Percentiles rank a stretch among this genome's conserved stretches.
Evolutionary conservation across 2,329 filamentous ascomycete species (phyloP).

Genomic region (Pyrenochaeta sp.): DNA sequence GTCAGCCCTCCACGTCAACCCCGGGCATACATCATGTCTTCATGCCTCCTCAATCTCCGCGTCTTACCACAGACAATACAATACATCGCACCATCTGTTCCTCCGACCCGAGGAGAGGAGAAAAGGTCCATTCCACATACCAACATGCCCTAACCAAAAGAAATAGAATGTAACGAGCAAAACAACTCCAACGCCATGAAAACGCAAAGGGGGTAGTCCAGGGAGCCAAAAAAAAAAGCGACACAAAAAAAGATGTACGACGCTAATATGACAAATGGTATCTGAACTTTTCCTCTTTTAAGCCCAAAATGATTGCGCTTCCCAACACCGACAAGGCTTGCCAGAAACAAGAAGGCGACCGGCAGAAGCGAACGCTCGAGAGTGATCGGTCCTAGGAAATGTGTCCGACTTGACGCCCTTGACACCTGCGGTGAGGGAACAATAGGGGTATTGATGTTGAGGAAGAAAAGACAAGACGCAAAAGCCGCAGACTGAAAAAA

Average conservation of each 20-base stretch:
- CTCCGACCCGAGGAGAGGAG: neutral
- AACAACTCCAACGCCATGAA: constrained; percentile 2
- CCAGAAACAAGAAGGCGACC: neutral
- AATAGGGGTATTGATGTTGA: neutral
- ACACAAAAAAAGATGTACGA: neutral
- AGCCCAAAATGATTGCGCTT: neutral
- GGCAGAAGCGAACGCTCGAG: neutral
- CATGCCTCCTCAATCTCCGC: neutral
- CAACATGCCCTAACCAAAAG: neutral
- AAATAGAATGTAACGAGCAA: too few species aligned
- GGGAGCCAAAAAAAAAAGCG: neutral
- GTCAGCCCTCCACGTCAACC: neutral
- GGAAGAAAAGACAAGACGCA: neutral
- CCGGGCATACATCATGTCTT: neutral
- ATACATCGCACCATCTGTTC: neutral
- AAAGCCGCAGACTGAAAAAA: neutral
- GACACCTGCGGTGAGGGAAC: neutral
- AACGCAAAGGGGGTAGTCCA: constrained; percentile 9
- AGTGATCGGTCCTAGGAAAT: neutral
- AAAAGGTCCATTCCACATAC: neutral
- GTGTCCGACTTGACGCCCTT: neutral
- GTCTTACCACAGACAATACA: neutral
- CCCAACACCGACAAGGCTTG: neutral
- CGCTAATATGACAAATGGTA: constrained; percentile 22
- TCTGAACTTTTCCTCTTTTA: constrained; percentile 26